Percentiles rank a stretch among this genome's conserved stretches.
These are phyloP conservation scores for Pseudogymnoascus sp. DNA, from an alignment of 2,329 filamentous ascomycete genomes.

Conservation along the genomic window DNA sequence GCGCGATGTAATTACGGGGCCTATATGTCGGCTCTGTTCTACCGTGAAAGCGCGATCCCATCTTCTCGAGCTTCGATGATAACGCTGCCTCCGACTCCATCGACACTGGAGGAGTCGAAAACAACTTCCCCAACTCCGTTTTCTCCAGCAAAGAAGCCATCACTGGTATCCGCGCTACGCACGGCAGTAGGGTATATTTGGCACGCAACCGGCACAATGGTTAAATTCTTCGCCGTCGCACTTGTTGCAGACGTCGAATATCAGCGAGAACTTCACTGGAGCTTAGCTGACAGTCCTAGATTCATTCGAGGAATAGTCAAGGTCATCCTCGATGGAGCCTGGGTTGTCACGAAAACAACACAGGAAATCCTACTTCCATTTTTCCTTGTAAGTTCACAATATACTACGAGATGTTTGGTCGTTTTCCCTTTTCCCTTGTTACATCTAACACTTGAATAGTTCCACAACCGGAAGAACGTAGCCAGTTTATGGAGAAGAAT, in stretches of 20 bases:
- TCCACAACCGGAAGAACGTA: conserved; percentile 42
- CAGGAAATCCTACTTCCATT: conserved; percentile 14
- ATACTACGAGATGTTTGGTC: too few species aligned
- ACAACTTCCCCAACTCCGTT: too few species aligned
- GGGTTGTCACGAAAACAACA: conserved; percentile 11
- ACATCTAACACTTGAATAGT: conserved; percentile 19
- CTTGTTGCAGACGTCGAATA: conserved; percentile 39
- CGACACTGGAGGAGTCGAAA: too few species aligned
- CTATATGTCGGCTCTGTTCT: conserved; percentile 23
- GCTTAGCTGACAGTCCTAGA: conserved; percentile 13
- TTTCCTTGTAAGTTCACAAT: neutral
- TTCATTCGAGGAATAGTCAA: conserved; percentile 24
- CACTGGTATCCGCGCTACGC: too few species aligned
- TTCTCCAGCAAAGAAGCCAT: too few species aligned
- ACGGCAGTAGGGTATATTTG: neutral
- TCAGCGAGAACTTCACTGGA: conserved; percentile 36
- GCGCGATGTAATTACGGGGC: conserved; percentile 43
- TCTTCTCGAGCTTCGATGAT: neutral
- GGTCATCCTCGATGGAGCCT: conserved; percentile 26
- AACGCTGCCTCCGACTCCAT: neutral
- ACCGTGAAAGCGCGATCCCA: neutral
- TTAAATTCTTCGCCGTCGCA: conserved; percentile 36
- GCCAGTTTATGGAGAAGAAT: conserved; percentile 40
- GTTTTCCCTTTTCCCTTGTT: neutral
- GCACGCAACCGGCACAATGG: neutral